phyloP scores from a whole-genome alignment of 176 grass and related monocot genomes.

The Calamus simplicifolius region DNA sequence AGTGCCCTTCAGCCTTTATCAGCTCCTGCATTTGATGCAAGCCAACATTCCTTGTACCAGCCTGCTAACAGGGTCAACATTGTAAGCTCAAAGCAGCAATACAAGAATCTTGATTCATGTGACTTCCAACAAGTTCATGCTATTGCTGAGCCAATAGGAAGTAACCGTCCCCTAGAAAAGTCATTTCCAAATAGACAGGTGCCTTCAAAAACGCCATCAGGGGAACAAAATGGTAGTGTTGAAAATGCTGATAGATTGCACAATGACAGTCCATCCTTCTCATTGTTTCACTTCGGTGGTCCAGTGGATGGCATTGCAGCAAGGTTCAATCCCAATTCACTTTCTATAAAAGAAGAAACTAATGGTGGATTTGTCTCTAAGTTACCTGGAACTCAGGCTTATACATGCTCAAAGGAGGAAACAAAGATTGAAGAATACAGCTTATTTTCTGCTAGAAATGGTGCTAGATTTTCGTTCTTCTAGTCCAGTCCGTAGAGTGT shows the following conservation, averaged over 20 bases:
- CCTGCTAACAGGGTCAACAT: constrained; percentile 9
- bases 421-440: constrained; percentile 65
- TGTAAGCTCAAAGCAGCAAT: constrained; percentile 10
- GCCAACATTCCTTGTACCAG: constrained; percentile 34
- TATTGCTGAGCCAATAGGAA: constrained; percentile 16
- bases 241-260: constrained; percentile 25
- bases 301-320: constrained; percentile 34
- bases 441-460: constrained; percentile 60
- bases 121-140: constrained; percentile 8
- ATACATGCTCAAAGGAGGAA: constrained; percentile 56
- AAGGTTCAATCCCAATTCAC: constrained; percentile 12
- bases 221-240: constrained; percentile 9
- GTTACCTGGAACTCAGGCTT: constrained; percentile 21
- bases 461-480: constrained; percentile 40
- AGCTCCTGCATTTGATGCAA: constrained; percentile 41
- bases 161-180: constrained; percentile 21
- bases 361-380: constrained; percentile 22
- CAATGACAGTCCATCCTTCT: constrained; percentile 47
- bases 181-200: constrained; percentile 22
- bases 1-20: constrained; percentile 40
- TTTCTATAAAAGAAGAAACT: constrained; percentile 42
- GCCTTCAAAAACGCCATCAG: constrained; percentile 13
- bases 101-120: constrained; percentile 8
- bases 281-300: constrained; percentile 79
- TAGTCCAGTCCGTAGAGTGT: constrained; percentile 9